phyloP scores from a whole-genome alignment of 495 filamentous ascomycete genomes.

The Aspergillus coremiiformis region DNA sequence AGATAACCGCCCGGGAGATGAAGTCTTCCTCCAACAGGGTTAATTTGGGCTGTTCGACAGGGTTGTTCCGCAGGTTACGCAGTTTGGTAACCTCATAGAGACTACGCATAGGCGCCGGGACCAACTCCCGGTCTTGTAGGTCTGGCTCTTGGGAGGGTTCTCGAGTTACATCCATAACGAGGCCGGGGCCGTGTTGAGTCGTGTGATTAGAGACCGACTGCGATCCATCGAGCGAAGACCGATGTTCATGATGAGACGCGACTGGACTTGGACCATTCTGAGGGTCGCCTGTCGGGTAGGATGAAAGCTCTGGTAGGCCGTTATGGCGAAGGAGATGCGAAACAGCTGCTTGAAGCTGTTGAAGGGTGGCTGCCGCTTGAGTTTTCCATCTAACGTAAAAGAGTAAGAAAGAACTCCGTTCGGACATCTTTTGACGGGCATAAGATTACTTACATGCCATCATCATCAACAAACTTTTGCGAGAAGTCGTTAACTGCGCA shows the following conservation, averaged over 20 bases:
- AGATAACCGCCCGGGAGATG: conserved; percentile 42
- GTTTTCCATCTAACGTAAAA: conserved; percentile 35
- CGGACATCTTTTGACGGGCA: background rate
- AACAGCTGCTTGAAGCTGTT: conserved; percentile 39
- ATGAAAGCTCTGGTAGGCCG: conserved; percentile 35
- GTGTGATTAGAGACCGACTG: conserved; percentile 17
- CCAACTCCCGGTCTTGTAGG: conserved; percentile 39
- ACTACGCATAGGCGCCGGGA: conserved; percentile 52
- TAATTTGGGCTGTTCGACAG: conserved; percentile 36
- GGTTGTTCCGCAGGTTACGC: conserved; percentile 43
- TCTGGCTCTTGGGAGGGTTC: conserved; percentile 48
- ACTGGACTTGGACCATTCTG: conserved; percentile 27
- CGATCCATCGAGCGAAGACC: conserved; percentile 23
- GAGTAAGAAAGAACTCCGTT: conserved; percentile 5
- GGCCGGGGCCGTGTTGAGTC: conserved; percentile 25
- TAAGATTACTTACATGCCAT: conserved; percentile 31
- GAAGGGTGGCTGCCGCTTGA: conserved; percentile 33
- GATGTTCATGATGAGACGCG: conserved; percentile 23
- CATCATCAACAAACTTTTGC: conserved; percentile 44
- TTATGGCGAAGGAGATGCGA: conserved; percentile 36
- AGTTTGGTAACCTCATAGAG: conserved; percentile 55
- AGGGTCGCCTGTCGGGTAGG: conserved; percentile 26
- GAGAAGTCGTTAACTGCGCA: conserved; percentile 45
- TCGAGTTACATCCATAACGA: conserved; percentile 39
- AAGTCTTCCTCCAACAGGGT: conserved; percentile 47